A percentile compares a stretch with the other conserved stretches of the same genome.
Conservation (phyloP, 306 rosid species). For the Heteromeles arbutifolia region DNA sequence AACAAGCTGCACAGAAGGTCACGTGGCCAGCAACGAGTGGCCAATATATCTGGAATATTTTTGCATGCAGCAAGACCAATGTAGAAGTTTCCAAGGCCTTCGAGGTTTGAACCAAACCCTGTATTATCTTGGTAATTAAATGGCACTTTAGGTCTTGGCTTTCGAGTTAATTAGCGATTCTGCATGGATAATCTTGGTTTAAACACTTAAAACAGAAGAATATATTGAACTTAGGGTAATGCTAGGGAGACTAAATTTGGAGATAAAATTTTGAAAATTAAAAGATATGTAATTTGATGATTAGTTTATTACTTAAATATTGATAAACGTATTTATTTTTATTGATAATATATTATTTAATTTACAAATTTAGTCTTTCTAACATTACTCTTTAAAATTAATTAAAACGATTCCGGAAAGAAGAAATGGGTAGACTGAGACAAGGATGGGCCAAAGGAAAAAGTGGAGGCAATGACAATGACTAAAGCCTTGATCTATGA, state of each 20-base stretch:
- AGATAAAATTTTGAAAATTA: no score
- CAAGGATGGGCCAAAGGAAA: not conserved
- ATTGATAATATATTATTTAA: no score
- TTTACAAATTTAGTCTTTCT: no score
- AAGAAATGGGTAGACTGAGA: not conserved
- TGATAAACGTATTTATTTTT: no score
- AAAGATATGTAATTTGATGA: no score
- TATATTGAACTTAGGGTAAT: not conserved
- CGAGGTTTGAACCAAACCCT: not conserved
- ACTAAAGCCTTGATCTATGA: not conserved
- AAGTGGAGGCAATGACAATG: not conserved
- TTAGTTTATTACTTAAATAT: no score
- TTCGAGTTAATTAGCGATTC: not conserved
- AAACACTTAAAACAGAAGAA: not conserved
- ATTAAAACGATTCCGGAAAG: not conserved
- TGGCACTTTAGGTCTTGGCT: not conserved
- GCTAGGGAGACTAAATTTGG: no score
- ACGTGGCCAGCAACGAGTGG: constrained; percentile 14
- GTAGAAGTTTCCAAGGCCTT: constrained; percentile 33
- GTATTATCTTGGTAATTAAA: not conserved
- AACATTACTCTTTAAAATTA: not conserved
- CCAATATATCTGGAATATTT: constrained; percentile 12
- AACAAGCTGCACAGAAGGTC: constrained; percentile 2
- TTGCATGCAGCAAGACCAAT: constrained; percentile 8
- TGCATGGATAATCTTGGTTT: no score